Evolutionary conservation across 208 protist genomes (phyloP), one percentile per base, ranked within the genome.

Genomic region (Crithidia thermophila): DNA sequence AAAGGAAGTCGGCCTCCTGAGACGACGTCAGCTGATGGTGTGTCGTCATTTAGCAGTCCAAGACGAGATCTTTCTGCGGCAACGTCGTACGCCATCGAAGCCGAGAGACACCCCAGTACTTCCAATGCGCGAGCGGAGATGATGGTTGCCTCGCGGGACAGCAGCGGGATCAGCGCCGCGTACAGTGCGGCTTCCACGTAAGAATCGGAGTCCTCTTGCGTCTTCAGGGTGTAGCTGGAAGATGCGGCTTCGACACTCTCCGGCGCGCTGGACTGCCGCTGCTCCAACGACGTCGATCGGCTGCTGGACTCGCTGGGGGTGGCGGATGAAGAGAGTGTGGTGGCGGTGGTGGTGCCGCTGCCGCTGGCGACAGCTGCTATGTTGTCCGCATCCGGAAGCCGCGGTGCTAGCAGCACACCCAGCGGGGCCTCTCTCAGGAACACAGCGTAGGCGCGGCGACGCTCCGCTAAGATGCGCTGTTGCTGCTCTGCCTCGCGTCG

Each of bases 61-160:
- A 10, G 25, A 3, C 18, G 37, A 20, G 23, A 6, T 13, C 37
- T 34, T n/a, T 34, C 10, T 34, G 25, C n/a, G n/a, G n/a, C n/a
- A n/a, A n/a, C n/a, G n/a, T n/a, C n/a, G n/a, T n/a, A n/a, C n/a
- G n/a, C n/a, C n/a, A n/a, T n/a, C n/a, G n/a, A n/a, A n/a, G n/a
- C n/a, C n/a, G n/a, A n/a, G n/a, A n/a, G n/a, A n/a, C n/a, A n/a
- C 23, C 53, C 30, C 10, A 65, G 23, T 5, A 69, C 30, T 37
- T 49, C 46, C 36, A 75, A n/a, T 31, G 45, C 69, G 16, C 69
- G 60, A 11, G 30, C 52, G 18, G 61, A 52, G n/a, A 75, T 58
- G 0, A 69, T 23, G 4, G 39, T 28, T 39, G 69, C 64, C n/a
- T 11, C 23, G 4, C 47, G 55, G 8, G 69, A 63, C 4, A 75